phyloP scores from a whole-genome alignment of 305 asterid genomes.

The Fraxinus ornus region DNA sequence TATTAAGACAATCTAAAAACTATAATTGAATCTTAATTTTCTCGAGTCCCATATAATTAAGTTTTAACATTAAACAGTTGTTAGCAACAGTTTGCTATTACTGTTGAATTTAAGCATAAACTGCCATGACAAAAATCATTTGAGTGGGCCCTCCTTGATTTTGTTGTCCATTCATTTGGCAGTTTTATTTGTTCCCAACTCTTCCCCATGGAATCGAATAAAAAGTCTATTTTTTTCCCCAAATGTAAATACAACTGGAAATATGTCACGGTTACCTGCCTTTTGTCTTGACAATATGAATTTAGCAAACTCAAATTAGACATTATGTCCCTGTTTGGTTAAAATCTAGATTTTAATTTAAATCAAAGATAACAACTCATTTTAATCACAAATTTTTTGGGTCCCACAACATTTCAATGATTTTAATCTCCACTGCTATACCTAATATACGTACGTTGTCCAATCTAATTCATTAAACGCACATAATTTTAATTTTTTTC shows the following conservation, averaged over 20 bases:
- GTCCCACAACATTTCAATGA: too few relatives aligned
- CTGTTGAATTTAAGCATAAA: slow-evolving; percentile 19
- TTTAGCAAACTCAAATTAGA: too few relatives aligned
- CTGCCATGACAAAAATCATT: slow-evolving; percentile 41
- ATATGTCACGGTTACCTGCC: slow-evolving; percentile 38
- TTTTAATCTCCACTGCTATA: too few relatives aligned
- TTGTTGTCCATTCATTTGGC: slow-evolving; percentile 36
- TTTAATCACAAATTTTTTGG: too few relatives aligned
- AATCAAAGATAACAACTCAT: too few relatives aligned
- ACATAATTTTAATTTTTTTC: too few relatives aligned
- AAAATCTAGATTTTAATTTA: too few relatives aligned
- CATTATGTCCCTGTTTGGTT: background rate
- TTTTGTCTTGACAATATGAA: background rate
- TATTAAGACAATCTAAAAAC: too few relatives aligned
- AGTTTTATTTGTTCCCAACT: slow-evolving; percentile 23
- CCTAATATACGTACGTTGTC: background rate
- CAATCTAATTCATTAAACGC: background rate
- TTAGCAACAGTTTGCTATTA: slow-evolving; percentile 18
- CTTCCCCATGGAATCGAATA: too few relatives aligned
- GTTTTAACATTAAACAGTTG: slow-evolving; percentile 27
- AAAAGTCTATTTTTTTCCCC: background rate
- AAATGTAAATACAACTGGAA: slow-evolving; percentile 30
- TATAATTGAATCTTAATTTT: background rate
- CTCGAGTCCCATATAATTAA: background rate
- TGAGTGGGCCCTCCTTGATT: slow-evolving; percentile 42